A percentile compares a stretch with the other conserved stretches of the same genome.
Conservation (phyloP, 345 rosid species). For the Trapa incisa region DNA sequence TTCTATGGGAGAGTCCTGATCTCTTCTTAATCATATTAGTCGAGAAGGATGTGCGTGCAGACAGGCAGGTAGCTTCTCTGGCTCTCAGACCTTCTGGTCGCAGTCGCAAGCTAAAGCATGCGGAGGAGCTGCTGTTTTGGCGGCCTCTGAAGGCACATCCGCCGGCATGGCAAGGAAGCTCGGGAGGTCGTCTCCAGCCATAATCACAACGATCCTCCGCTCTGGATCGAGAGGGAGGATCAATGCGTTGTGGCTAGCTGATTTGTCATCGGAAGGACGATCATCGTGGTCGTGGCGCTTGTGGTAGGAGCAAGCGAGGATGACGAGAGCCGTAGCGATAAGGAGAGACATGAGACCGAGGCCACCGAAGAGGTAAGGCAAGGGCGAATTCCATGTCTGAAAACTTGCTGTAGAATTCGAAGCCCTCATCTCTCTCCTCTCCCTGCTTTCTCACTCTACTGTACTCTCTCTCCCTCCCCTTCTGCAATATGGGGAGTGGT, state of each 20-base stretch:
- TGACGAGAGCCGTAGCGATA: conserved; percentile 18
- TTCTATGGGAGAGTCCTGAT: too few relatives aligned
- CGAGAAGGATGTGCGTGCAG: too few relatives aligned
- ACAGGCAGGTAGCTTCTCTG: background rate
- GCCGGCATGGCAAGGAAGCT: conserved; percentile 19
- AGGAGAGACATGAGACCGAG: conserved; percentile 14
- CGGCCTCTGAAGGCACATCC: background rate
- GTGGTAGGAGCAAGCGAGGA: conserved; percentile 17
- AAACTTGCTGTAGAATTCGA: background rate
- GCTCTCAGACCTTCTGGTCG: background rate
- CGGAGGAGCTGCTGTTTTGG: background rate
- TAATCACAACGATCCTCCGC: conserved; percentile 25
- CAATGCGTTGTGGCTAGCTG: background rate
- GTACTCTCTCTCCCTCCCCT: too few relatives aligned
- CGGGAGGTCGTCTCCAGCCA: conserved; percentile 38
- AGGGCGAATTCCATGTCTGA: conserved; percentile 21
- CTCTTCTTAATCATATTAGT: too few relatives aligned
- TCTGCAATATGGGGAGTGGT: too few relatives aligned
- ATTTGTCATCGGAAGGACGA: background rate
- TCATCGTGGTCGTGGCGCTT: background rate
- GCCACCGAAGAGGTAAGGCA: conserved; percentile 30
- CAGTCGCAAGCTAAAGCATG: background rate
- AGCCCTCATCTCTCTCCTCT: too few relatives aligned
- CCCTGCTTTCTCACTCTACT: too few relatives aligned
- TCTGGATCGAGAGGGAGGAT: conserved; percentile 8